phyloP scores from a whole-genome alignment of 1,139 yeast genomes.

The Geotrichum europaeum region DNA sequence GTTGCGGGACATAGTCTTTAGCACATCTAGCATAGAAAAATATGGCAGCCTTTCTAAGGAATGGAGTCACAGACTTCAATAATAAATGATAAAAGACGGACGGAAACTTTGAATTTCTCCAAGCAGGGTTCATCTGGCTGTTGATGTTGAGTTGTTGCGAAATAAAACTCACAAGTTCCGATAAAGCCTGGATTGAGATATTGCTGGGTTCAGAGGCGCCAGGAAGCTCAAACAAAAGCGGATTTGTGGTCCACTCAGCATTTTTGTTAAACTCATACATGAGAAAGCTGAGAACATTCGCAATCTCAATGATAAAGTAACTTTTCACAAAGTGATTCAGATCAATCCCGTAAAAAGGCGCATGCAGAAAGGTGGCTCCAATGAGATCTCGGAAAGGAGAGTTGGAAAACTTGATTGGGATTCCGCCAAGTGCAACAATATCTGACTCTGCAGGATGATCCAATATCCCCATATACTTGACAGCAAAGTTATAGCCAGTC shows the following conservation, averaged over 20 bases:
- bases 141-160: neutral
- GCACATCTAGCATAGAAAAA: constrained; percentile 55
- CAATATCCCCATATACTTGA: neutral
- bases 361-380: constrained; percentile 23
- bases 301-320: constrained; percentile 21
- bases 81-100: constrained; percentile 46
- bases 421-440: neutral
- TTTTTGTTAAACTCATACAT: constrained; percentile 19
- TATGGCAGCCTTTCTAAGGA: constrained; percentile 61
- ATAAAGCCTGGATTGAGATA: neutral
- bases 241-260: constrained; percentile 23
- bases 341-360: constrained; percentile 22
- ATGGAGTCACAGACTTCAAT: constrained; percentile 55
- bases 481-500: constrained; percentile 13
- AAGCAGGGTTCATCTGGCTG: neutral
- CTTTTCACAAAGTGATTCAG: constrained; percentile 22
- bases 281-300: constrained; percentile 21
- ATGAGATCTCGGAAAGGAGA: constrained; percentile 26
- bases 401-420: neutral
- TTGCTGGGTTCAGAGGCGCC: neutral
- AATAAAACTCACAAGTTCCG: neutral
- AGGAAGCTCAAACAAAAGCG: constrained; percentile 23
- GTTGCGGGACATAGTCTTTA: constrained; percentile 40
- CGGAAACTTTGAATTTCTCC: constrained; percentile 12
- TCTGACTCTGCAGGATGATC: neutral